Base-by-base conservation (phyloP, 2,329 filamentous ascomycete species). In the Talaromyces sp. region DNA sequence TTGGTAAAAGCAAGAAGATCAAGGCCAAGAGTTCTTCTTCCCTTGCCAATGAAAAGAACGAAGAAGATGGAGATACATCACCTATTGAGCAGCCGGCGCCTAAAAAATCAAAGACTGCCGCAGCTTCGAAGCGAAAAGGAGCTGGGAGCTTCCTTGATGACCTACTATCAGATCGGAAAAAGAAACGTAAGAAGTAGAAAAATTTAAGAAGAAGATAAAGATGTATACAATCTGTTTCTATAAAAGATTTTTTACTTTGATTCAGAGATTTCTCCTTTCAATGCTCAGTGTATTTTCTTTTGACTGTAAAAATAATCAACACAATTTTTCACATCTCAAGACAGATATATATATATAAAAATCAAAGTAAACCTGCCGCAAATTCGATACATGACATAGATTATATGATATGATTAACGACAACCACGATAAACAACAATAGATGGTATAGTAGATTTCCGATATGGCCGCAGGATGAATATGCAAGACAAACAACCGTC, bases 101-200 rank as follows among this genome's bases (percentile, higher is more conserved):
- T 39, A 60, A 56, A 13, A 58, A 58, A 57, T 59, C 60, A 49
- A 55, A 58, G 32, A 61, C 51, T 19, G 22, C 61, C 0, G 56
- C 60, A n/a, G 58, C 63, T 55, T 62, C 53, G 57, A 68, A 66
- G 25, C 72, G 69, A 30, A 80, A 77, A 65, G 76, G 77, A 56
- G 74, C 74, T 1, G 74, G 69, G 15, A 84, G 78, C 63, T 85
- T 82, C 66, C 72, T 86, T 27, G 84, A 86, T 69, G 81, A 85
- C 65, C 70, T 86, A 17, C 66, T 79, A 55, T 73, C 73, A n/a
- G 68, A 75, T 55, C 65, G 75, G 60, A 77, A 78, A 8, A 81
- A 78, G 65, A 85, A 84, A 73, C 81, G 81, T 68, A 62, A 59
- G 42, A 57, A 52, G 33, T 55, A 33, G 19, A 7, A 15, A 9